These are phyloP conservation scores for Globisporangium echinulatum DNA, from an alignment of 352 stramenopile species.

Conservation along the genomic window DNA sequence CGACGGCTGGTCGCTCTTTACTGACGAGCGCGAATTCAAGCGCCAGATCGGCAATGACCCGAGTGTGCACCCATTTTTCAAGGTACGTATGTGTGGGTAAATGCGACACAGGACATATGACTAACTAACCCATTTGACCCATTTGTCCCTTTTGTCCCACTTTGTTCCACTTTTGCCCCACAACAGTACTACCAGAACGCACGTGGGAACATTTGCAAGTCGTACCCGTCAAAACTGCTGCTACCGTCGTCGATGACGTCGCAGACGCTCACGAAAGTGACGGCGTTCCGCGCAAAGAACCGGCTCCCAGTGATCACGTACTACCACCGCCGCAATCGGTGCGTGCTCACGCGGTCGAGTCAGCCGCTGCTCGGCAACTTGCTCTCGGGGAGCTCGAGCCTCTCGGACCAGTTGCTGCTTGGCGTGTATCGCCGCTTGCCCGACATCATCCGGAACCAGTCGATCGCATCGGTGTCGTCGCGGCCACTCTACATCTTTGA, in stretches of 20 bases:
- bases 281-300: conserved; percentile 81
- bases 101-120: no score
- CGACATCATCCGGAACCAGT: conserved; percentile 78
- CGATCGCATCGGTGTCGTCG: conserved; percentile 47
- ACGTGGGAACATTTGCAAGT: conserved; percentile 71
- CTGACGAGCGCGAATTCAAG: conserved; percentile 72
- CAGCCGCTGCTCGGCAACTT: conserved; percentile 77
- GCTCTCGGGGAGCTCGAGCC: conserved; percentile 58
- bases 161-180: no score
- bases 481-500: conserved; percentile 89
- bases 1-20: conserved; percentile 74
- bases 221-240: conserved; percentile 78
- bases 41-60: conserved; percentile 63
- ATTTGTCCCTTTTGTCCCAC: no score
- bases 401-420: conserved; percentile 72
- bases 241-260: conserved; percentile 68
- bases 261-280: conserved; percentile 56
- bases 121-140: no score
- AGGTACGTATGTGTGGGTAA: conserved; percentile 21
- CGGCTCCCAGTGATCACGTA: conserved; percentile 85
- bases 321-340: conserved; percentile 68
- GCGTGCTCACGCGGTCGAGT: conserved; percentile 74
- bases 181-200: conserved; percentile 73
- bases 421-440: conserved; percentile 70
- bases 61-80: conserved; percentile 59